phyloP scores from a whole-genome alignment of 352 stramenopile genomes.

The Phytopythium litorale region DNA sequence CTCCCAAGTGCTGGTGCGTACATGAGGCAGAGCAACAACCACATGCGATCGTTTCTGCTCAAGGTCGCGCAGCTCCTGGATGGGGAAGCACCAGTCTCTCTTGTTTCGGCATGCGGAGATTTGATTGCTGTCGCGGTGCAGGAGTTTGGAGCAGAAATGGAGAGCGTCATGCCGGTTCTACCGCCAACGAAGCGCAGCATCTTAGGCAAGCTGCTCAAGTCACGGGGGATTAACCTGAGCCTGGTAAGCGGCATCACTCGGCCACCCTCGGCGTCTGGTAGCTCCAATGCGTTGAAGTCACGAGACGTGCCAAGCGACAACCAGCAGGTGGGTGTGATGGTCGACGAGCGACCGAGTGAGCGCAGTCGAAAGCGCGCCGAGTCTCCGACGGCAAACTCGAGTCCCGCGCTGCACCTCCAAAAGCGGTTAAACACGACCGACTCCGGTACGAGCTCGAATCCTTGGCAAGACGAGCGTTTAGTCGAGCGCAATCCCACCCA shows the following conservation, averaged over 20 bases:
- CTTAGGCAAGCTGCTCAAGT: constrained; percentile 50
- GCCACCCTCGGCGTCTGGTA: not conserved
- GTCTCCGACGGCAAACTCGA: constrained; percentile 39
- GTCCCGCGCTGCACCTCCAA: constrained; percentile 32
- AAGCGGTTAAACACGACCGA: constrained; percentile 38
- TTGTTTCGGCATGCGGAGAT: constrained; percentile 53
- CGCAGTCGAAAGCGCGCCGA: constrained; percentile 47
- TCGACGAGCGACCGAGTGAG: constrained; percentile 16
- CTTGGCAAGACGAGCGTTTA: not conserved
- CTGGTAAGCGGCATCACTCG: constrained; percentile 7
- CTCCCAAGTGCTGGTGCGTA: constrained; percentile 51
- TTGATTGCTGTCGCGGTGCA: constrained; percentile 42
- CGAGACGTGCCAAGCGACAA: constrained; percentile 11
- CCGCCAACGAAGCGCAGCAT: constrained; percentile 52
- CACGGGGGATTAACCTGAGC: constrained; percentile 51
- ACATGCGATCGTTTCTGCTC: constrained; percentile 66
- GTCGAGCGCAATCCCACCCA: not conserved
- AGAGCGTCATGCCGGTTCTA: constrained; percentile 44
- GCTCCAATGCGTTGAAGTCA: not conserved
- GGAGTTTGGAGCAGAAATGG: constrained; percentile 52
- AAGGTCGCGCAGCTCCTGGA: constrained; percentile 71
- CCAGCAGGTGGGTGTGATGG: constrained; percentile 5
- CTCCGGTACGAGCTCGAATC: not conserved
- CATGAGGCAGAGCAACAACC: constrained; percentile 60
- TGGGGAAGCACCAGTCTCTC: constrained; percentile 50